Evolutionary conservation across 2,329 filamentous ascomycete genomes (phyloP).

Genomic region (Arthrobotrys megalospora): DNA sequence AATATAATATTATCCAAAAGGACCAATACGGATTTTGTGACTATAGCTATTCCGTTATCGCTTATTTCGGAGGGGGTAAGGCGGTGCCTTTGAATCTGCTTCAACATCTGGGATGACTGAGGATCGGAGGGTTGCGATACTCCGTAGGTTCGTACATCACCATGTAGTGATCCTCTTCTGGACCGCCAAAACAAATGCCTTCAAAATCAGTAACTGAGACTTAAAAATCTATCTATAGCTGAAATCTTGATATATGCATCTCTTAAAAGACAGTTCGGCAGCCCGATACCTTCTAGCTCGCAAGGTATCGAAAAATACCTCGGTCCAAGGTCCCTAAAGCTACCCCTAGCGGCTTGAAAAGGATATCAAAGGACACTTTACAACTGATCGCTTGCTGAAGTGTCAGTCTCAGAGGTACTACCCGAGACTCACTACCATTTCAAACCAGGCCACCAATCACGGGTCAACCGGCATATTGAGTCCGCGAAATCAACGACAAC

Average conservation of each 20-base stretch:
- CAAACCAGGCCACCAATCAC: slow-evolving; percentile 14
- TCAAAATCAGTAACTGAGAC: neutral
- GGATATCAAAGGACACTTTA: slow-evolving; percentile 7
- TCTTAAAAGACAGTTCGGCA: neutral
- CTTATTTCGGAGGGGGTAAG: too few species aligned
- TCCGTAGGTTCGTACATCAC: too few species aligned
- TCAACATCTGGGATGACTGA: too few species aligned
- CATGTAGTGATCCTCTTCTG: too few species aligned
- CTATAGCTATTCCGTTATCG: too few species aligned
- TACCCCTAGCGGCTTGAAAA: slow-evolving; percentile 8
- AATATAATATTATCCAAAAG: too few species aligned
- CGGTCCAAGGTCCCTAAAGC: neutral
- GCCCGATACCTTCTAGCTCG: neutral
- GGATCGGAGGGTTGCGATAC: too few species aligned
- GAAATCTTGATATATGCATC: neutral
- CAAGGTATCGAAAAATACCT: neutral
- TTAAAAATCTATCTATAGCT: neutral
- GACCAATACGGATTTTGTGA: too few species aligned
- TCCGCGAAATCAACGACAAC: neutral
- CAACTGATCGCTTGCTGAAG: slow-evolving; percentile 24
- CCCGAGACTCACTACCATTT: neutral
- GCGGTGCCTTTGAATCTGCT: too few species aligned
- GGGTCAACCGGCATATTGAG: neutral
- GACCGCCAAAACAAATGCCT: neutral
- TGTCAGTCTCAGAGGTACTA: slow-evolving; percentile 19